These are phyloP conservation scores for Pyricularia pennisetigena DNA, from an alignment of 2,329 filamentous ascomycete species.

Conservation along the genomic window DNA sequence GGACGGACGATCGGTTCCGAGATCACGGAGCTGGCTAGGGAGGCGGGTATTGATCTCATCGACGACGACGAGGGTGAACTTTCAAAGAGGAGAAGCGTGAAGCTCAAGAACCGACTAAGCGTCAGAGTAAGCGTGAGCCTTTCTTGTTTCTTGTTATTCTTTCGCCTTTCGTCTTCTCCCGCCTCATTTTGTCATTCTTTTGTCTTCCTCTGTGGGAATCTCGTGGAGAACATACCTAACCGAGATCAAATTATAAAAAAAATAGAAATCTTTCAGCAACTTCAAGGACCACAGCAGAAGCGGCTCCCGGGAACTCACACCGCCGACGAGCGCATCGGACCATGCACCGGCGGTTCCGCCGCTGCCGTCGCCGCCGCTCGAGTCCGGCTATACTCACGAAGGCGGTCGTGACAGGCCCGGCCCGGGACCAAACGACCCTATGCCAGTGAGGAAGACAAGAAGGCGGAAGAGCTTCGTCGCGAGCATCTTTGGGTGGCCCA, in stretches of 20 bases:
- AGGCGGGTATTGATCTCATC: conserved; percentile 18
- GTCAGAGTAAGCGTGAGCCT: conserved; percentile 23
- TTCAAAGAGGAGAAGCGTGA: not conserved
- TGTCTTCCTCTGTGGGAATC: not conserved
- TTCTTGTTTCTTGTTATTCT: not conserved
- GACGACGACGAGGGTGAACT: not conserved
- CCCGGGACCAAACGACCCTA: not conserved
- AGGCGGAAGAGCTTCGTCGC: conserved; percentile 37
- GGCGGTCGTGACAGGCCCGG: not conserved
- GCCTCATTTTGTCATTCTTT: not conserved
- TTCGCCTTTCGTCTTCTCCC: not conserved
- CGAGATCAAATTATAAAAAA: not conserved
- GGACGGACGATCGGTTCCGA: conserved; percentile 61
- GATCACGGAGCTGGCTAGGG: conserved; percentile 43
- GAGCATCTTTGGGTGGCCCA: conserved; percentile 26
- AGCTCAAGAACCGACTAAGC: conserved; percentile 21
- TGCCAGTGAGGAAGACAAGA: conserved; percentile 18
- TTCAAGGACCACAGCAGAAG: conserved; percentile 13
- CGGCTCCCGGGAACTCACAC: conserved; percentile 11
- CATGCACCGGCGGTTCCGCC: conserved; percentile 2
- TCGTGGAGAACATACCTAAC: not conserved
- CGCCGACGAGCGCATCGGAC: conserved; percentile 11
- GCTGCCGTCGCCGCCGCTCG: not conserved
- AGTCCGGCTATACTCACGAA: not conserved
- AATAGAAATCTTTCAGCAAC: conserved; percentile 18